phyloP scores from a whole-genome alignment of 495 filamentous ascomycete species.

The Hyaloscypha variabilis region DNA sequence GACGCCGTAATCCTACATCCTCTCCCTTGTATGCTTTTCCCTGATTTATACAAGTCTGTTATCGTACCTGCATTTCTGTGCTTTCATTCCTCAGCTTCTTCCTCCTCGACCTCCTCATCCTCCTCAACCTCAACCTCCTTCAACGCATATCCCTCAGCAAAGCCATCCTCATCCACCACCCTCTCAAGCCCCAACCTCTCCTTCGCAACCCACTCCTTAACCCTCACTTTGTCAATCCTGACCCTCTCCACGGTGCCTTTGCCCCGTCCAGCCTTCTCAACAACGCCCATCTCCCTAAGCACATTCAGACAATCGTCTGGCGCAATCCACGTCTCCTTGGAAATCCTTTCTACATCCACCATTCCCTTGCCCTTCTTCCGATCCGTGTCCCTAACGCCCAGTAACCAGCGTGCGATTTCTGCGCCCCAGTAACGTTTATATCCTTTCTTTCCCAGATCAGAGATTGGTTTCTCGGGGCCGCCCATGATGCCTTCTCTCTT shows the following conservation, averaged over 20 bases:
- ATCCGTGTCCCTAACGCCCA: constrained; percentile 38
- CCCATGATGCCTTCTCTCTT: constrained; percentile 81
- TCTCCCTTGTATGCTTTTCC: background rate
- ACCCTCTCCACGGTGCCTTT: constrained; percentile 46
- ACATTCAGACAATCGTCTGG: constrained; percentile 82
- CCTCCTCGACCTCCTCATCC: background rate
- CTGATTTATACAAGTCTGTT: background rate
- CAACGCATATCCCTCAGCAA: constrained; percentile 52
- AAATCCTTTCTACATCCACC: constrained; percentile 44
- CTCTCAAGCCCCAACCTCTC: constrained; percentile 48
- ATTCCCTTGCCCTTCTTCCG: constrained; percentile 45
- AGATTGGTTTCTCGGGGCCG: constrained; percentile 91
- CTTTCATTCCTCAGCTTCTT: background rate
- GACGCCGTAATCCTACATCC: background rate
- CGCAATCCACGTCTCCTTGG: constrained; percentile 71
- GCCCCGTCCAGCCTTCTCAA: constrained; percentile 50
- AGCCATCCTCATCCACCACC: constrained; percentile 59
- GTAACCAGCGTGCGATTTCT: constrained; percentile 69
- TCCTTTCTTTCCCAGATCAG: constrained; percentile 75
- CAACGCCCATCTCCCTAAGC: constrained; percentile 74
- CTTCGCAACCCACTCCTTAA: constrained; percentile 54
- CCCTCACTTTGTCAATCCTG: constrained; percentile 54
- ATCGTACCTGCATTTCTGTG: background rate
- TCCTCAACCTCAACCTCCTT: constrained; percentile 28
- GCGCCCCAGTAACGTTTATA: constrained; percentile 85